These are phyloP conservation scores for Fusarium oligoseptatum DNA, from an alignment of 2,329 filamentous ascomycete genomes.

Conservation along the genomic window DNA sequence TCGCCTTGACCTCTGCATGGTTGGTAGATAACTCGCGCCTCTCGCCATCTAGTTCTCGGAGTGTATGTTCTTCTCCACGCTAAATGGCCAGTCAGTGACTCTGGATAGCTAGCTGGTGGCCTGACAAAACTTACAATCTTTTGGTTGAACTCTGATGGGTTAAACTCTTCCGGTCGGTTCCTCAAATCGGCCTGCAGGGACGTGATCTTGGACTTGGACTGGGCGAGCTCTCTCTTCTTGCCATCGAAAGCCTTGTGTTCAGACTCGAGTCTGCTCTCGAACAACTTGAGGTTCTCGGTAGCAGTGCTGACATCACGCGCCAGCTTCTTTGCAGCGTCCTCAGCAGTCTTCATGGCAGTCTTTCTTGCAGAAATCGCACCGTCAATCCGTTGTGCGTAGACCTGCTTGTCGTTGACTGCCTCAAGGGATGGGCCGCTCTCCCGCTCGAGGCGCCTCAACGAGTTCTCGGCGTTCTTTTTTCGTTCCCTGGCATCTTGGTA, in stretches of 20 bases:
- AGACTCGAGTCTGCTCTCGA: constrained; percentile 61
- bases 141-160: constrained; percentile 77
- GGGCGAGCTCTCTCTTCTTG: constrained; percentile 65
- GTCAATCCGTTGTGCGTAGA: constrained; percentile 72
- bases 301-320: constrained; percentile 53
- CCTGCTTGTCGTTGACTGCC: constrained; percentile 77
- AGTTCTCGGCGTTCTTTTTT: constrained; percentile 66
- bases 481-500: constrained; percentile 66
- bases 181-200: constrained; percentile 73
- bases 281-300: constrained; percentile 57
- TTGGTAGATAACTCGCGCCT: constrained; percentile 55
- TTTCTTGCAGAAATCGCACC: constrained; percentile 68
- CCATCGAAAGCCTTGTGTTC: constrained; percentile 63
- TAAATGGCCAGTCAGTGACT: constrained; percentile 51
- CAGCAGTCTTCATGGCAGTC: constrained; percentile 65
- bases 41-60: constrained; percentile 65
- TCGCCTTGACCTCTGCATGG: constrained; percentile 56
- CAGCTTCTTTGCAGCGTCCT: constrained; percentile 63
- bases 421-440: constrained; percentile 75
- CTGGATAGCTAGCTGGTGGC: background rate
- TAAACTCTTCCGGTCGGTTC: constrained; percentile 75
- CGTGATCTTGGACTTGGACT: constrained; percentile 69
- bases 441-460: constrained; percentile 71
- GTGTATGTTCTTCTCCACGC: constrained; percentile 71
- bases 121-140: constrained; percentile 70